These are phyloP conservation scores for Tolypocladium guangdongense DNA, from an alignment of 2,329 filamentous ascomycete genomes.

Conservation along the genomic window DNA sequence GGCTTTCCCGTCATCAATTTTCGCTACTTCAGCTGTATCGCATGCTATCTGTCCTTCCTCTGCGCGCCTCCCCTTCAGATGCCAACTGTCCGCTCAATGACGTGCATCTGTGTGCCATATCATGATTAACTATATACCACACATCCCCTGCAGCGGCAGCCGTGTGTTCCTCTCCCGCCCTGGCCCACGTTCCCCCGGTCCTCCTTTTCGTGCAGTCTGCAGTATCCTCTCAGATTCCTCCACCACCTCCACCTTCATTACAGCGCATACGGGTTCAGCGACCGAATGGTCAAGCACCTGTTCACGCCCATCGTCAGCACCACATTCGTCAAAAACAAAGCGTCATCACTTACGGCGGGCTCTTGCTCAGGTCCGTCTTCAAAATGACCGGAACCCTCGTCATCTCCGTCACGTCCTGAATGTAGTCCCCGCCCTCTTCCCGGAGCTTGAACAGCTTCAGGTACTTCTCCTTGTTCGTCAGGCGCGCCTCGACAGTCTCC, in stretches of 20 bases:
- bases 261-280: slow-evolving; percentile 67
- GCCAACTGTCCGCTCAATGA: slow-evolving; percentile 1
- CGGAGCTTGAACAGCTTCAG: slow-evolving; percentile 78
- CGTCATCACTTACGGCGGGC: slow-evolving; percentile 79
- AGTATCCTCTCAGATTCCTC: neutral
- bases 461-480: slow-evolving; percentile 95
- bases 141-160: slow-evolving; percentile 3
- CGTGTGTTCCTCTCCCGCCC: neutral
- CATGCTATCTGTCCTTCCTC: slow-evolving; percentile 2
- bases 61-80: neutral
- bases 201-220: slow-evolving; percentile 4
- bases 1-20: slow-evolving; percentile 3
- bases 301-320: slow-evolving; percentile 11
- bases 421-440: slow-evolving; percentile 89
- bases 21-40: slow-evolving; percentile 6
- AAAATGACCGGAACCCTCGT: slow-evolving; percentile 92
- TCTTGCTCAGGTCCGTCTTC: slow-evolving; percentile 97
- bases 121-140: slow-evolving; percentile 9
- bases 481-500: slow-evolving; percentile 66
- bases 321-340: neutral
- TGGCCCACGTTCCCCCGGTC: neutral
- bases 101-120: slow-evolving; percentile 5
- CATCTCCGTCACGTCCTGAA: slow-evolving; percentile 98
- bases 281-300: slow-evolving; percentile 75
- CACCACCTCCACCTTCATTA: slow-evolving; percentile 16